A percentile compares a stretch with the other conserved stretches of the same genome.
Conservation (phyloP, 2,329 filamentous ascomycete genomes). For the Myriosclerotinia curreyana region DNA sequence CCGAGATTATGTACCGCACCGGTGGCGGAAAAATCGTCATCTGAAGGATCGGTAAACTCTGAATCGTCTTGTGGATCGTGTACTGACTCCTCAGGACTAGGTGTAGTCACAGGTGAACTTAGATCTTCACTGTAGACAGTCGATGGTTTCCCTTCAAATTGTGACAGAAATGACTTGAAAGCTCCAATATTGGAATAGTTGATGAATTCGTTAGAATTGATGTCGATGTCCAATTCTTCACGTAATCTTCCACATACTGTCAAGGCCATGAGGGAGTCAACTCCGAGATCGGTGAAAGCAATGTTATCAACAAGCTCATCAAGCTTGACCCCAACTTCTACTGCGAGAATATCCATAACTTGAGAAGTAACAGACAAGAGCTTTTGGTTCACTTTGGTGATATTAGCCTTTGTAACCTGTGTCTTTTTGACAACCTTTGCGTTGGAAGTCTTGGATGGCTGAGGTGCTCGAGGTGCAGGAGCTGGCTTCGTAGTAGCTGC, state of each 20-base stretch:
- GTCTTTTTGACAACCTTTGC: conserved; percentile 18
- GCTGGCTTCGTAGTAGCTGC: conserved; percentile 38
- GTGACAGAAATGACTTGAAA: conserved; percentile 45
- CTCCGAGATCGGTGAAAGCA: conserved; percentile 55
- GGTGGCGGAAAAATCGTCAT: conserved; percentile 51
- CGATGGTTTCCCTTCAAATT: conserved; percentile 40
- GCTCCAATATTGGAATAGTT: conserved; percentile 53
- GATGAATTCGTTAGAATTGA: conserved; percentile 39
- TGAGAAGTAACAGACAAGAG: conserved; percentile 37
- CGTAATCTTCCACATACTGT: conserved; percentile 56
- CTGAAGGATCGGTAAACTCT: conserved; percentile 41
- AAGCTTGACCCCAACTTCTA: conserved; percentile 52
- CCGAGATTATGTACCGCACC: conserved; percentile 48
- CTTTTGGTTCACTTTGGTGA: conserved; percentile 32
- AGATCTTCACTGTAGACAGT: conserved; percentile 19
- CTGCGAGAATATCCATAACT: conserved; percentile 54
- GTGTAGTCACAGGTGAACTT: conserved; percentile 16
- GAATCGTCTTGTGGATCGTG: conserved; percentile 39
- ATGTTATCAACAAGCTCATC: conserved; percentile 51
- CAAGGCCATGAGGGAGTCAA: conserved; percentile 59
- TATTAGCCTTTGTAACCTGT: conserved; percentile 17
- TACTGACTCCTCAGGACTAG: conserved; percentile 14
- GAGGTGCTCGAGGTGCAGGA: conserved; percentile 32
- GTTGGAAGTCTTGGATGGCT: not conserved
- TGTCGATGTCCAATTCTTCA: conserved; percentile 55